A percentile compares a stretch with the other conserved stretches of the same genome.
These are phyloP conservation scores for Pseudopediastrum boryanum DNA, from an alignment of 139 green algal species.

Conservation along the genomic window DNA sequence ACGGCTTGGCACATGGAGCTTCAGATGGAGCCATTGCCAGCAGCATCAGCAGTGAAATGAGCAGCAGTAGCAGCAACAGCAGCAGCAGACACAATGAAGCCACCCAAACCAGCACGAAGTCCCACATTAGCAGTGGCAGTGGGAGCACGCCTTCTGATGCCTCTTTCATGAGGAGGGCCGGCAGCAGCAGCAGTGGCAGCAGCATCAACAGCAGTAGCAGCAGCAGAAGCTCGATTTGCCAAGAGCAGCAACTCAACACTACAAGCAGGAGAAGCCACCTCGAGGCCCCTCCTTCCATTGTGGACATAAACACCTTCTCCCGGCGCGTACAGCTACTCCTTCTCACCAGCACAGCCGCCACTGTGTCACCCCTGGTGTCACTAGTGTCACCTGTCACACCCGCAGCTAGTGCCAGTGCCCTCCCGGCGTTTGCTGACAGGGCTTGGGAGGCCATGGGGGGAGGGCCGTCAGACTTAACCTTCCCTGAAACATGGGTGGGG, in stretches of 20 bases:
- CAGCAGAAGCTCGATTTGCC: background rate
- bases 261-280: background rate
- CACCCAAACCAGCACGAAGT: no score
- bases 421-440: slow-evolving; percentile 48
- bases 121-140: no score
- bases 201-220: background rate
- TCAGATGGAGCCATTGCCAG: background rate
- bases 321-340: no score
- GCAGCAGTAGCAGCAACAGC: background rate
- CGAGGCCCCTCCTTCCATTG: no score
- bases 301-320: no score
- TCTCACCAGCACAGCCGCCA: no score
- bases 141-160: background rate
- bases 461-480: slow-evolving; percentile 64
- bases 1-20: no score
- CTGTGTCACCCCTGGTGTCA: no score
- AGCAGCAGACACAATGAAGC: background rate
- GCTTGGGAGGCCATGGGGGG: slow-evolving; percentile 64
- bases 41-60: background rate
- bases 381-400: no score
- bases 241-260: background rate
- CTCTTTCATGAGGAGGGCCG: no score
- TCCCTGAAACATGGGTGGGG: slow-evolving; percentile 54
- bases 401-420: no score
- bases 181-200: background rate